Base-by-base conservation (phyloP, 108 stramenopile species). In the Nitzschia sp. region DNA sequence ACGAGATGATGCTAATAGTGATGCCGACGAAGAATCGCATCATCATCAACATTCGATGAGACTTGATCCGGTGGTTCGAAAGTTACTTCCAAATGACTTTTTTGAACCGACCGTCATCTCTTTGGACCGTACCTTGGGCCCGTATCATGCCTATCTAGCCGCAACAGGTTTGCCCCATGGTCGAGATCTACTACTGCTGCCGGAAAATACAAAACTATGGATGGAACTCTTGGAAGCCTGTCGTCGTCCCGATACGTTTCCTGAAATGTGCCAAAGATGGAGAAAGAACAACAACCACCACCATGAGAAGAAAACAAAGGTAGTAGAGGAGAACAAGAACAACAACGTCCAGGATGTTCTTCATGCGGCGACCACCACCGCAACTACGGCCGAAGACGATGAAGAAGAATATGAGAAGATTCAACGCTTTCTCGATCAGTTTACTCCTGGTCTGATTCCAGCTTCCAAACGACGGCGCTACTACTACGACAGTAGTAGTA, bases 141-240 rank as follows among this genome's bases (percentile, higher is more conserved):
- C 63, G 3, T 48, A 31, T 46, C 63, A 64, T 64, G 63, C 45
- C 27, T 64, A 64, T 23, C 25, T 64, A 21, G 45, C 6, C 3
- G 2, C 15, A 17, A 6, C 5, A 22, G 25, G 11, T 17, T 27
- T 64, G 45, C 63, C 45, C 2, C 30, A 28, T 64, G 45, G 45
- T 2, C 4, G 15, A 4, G 26, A 46, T 8, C 27, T 64, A 35
- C 28, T 64, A 3, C n/a, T n/a, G n/a, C n/a, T n/a, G n/a, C n/a
- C n/a, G n/a, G 16, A 45, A 6, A 13, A 64, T 47, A 9, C 27
- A 3, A 28, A 23, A 26, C 5, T 27, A 22, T 48, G 35, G 44
- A 19, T 9, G 3, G 26, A 26, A 25, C 48, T 64, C 27, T 56
- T 54, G 53, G 16, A 26, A 27, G 53, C 47, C 9, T 36, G 29